These are phyloP conservation scores for Rubia balearica DNA, from an alignment of 305 asterid species.

Conservation along the genomic window DNA sequence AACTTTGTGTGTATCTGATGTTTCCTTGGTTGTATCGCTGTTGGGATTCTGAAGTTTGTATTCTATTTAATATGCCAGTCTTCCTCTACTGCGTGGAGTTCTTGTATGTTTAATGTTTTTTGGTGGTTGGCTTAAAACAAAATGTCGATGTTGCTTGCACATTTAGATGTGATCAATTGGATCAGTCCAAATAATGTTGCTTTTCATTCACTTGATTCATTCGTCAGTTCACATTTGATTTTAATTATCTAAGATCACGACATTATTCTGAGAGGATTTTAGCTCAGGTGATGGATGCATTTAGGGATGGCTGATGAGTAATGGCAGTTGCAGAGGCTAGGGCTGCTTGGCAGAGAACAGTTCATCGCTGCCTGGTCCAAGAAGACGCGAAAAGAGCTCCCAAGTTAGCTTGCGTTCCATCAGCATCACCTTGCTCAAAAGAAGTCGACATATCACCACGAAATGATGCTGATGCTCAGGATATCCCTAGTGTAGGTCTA, in stretches of 20 bases:
- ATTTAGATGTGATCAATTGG: background rate
- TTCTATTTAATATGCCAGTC: background rate
- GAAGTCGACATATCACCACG: constrained; percentile 37
- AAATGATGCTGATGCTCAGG: constrained; percentile 30
- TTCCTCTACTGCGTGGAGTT: background rate
- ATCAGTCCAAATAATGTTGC: background rate
- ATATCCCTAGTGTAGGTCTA: constrained; percentile 27
- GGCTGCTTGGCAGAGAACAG: constrained; percentile 92
- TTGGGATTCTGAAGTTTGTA: background rate
- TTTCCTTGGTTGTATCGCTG: background rate
- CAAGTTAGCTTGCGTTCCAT: constrained; percentile 68
- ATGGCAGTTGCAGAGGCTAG: constrained; percentile 92
- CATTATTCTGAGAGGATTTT: background rate
- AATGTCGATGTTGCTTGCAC: background rate
- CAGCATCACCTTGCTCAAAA: constrained; percentile 36
- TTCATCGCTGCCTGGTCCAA: constrained; percentile 75
- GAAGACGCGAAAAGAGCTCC: constrained; percentile 97
- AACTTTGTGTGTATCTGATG: background rate
- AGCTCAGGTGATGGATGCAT: constrained; percentile 19
- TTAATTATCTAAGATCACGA: background rate
- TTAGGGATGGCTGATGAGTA: constrained; percentile 34
- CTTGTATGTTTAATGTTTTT: background rate
- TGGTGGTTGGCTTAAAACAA: background rate
- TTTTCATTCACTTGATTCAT: no score
- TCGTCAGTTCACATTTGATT: background rate